Percentiles rank a stretch among this genome's conserved stretches.
phyloP scores from a whole-genome alignment of 2,329 filamentous ascomycete species.

The Pseudocercospora fuligena region DNA sequence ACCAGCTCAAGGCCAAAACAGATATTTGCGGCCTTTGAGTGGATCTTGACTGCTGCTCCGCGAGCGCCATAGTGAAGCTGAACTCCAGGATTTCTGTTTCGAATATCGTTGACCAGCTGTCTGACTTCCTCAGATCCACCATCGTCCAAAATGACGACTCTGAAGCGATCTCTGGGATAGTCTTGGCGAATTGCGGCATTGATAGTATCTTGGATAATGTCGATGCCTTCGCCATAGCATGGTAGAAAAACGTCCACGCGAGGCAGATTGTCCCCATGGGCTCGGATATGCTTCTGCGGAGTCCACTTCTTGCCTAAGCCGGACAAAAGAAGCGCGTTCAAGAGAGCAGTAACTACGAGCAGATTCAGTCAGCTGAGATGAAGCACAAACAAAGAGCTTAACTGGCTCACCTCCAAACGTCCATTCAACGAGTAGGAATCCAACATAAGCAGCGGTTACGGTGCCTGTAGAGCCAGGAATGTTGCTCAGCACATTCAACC shows the following conservation, averaged over 20 bases:
- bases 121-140: slow-evolving; percentile 18
- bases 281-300: slow-evolving; percentile 23
- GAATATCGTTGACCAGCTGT: slow-evolving; percentile 15
- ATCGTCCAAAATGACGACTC: slow-evolving; percentile 27
- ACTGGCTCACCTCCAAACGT: slow-evolving; percentile 21
- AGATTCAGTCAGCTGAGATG: not conserved
- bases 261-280: slow-evolving; percentile 20
- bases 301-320: slow-evolving; percentile 25
- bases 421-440: slow-evolving; percentile 22
- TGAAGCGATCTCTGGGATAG: slow-evolving; percentile 23
- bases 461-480: slow-evolving; percentile 10
- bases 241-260: slow-evolving; percentile 25
- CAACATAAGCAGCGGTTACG: slow-evolving; percentile 15
- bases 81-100: slow-evolving; percentile 14
- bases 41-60: slow-evolving; percentile 25
- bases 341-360: slow-evolving; percentile 18
- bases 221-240: slow-evolving; percentile 27
- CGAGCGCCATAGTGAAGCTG: slow-evolving; percentile 24
- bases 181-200: slow-evolving; percentile 26
- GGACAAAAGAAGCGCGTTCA: slow-evolving; percentile 21
- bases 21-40: slow-evolving; percentile 28
- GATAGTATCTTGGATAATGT: slow-evolving; percentile 27
- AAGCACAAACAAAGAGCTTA: no score
- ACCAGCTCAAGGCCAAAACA: slow-evolving; percentile 28
- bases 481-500: slow-evolving; percentile 18